Evolutionary conservation across 1,284 basidiomycete genomes (phyloP), one percentile per base, ranked within the genome.

Genomic region (Boletus austroedulis): DNA sequence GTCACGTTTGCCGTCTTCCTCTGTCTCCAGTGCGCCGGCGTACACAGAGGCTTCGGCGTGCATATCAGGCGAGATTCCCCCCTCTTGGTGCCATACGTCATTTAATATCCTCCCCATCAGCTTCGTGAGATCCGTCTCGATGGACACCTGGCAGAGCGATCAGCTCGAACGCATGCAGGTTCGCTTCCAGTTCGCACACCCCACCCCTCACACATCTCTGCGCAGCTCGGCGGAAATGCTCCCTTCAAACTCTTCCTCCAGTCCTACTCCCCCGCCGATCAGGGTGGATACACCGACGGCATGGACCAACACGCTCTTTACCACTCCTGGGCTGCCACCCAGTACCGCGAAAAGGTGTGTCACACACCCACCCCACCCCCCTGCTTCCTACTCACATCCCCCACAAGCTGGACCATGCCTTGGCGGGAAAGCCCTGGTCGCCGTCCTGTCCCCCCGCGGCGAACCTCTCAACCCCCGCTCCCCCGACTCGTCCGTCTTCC

Each of bases 141-240:
- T 97, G 94, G 94, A 96, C 76, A 90, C 93, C 67, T 97, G 94
- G 94, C 90, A 92, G 59, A 84, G 88, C 41, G 92, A 94, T 55
- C 94, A 98, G 74, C 79, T 96, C 65, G 87, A 79, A 68, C 86
- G 94, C 64, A 96, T 98, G 92, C 86, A 90, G 84, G 91, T 92
- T 46, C 52, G 79, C 62, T 10, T 54, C 50, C 56, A 52, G 19
- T 41, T 53, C 57, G 36, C 50, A 65, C 44, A 54, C 50, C 49
- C 26, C 40, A 55, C 44, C 45, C 23, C 55, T 61, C 59, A 61
- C 57, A 61, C 62, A 55, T 59, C 51, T 46, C 57, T 50, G 62
- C 32, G 23, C 64, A 94, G 88, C 80, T 90, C 46, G 94, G 94
- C 60, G 94, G 94, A 55, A 96, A 96, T 69, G 82, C 79, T 6